Evolutionary conservation across 202 grass and related monocot genomes (phyloP), one percentile per base, ranked within the genome.

Genomic region (Brachypodium distachyon): DNA sequence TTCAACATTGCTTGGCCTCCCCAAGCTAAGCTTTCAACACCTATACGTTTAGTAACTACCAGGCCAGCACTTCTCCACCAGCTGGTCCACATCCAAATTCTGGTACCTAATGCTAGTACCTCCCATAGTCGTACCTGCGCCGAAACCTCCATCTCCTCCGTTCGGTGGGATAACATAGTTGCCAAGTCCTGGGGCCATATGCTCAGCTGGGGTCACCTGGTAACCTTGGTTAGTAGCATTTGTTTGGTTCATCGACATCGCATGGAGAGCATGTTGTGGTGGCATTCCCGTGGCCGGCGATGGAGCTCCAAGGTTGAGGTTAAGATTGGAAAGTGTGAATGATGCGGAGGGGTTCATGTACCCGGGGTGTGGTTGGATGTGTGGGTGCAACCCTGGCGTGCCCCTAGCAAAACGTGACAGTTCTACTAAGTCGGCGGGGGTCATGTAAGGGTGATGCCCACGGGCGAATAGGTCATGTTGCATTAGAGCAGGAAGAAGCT

Each of bases 51-150:
- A 67, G 72, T 82, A 93, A 50, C 73, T 83, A 38, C 76, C 81
- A 47, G 87, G 87, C 90, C 93, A 97, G 74, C 93, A 97, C 25
- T 90, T 85, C 38, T 97, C 85, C 36, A 92, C 83, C 49, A 90
- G 73, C 50, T 86, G 73, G 29, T 93, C 93, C 36, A 83, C 77
- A 70, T 93, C 93, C 74, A 97, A 59, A 73, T 70, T 91, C 61
- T 77, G 83, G 72, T 86, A 97, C 78, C 84, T 91, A 21, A 78
- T 60, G n/a, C 51, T 61, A 2, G 44, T 25, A 3, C 41, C 36
- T 29, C 83, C 49, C 7, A 65, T n/a, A 9, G 51, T 54, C 29
- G 22, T 36, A 46, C 87, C 88, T 3, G 7, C 43, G 29, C 8
- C 44, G 19, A 89, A 91, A 48, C 81, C 70, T 29, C 55, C 80